Conservation (phyloP, 768 basidiomycete species). For the Serendipita sp. region DNA sequence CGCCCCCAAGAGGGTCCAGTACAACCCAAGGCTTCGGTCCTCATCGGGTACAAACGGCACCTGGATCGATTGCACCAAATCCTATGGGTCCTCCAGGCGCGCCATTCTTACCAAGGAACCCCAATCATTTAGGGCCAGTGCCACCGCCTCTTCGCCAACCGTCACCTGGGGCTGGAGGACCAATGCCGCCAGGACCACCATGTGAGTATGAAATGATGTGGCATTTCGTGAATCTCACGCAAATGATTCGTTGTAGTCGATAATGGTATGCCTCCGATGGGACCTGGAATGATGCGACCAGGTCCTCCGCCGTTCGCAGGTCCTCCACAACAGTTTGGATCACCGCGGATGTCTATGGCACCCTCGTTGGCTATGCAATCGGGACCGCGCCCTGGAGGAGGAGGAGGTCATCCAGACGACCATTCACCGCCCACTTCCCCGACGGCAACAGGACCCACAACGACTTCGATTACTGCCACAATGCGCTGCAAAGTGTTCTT, state of each 20-base stretch:
- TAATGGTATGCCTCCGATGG: conserved; percentile 1
- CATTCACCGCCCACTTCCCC: conserved; percentile 59
- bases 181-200: conserved; percentile 2
- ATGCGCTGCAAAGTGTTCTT: conserved; percentile 99
- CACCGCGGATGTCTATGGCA: neutral
- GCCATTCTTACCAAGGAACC: neutral
- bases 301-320: neutral
- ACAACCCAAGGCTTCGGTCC: neutral
- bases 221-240: neutral
- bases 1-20: conserved; percentile 12
- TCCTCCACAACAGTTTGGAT: neutral
- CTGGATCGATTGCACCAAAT: neutral
- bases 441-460: conserved; percentile 45
- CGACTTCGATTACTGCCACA: conserved; percentile 63
- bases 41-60: conserved; percentile 3
- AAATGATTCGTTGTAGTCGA: neutral
- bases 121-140: conserved; percentile 4
- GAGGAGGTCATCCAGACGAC: conserved; percentile 16
- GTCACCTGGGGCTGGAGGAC: neutral
- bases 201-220: neutral
- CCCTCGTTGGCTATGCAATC: conserved; percentile 4
- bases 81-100: neutral
- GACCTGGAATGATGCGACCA: neutral
- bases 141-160: conserved; percentile 1
- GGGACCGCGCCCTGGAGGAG: neutral